A percentile compares a stretch with the other conserved stretches of the same genome.
phyloP scores from a whole-genome alignment of 805 yeast genomes.

The Candida manassasensis region DNA sequence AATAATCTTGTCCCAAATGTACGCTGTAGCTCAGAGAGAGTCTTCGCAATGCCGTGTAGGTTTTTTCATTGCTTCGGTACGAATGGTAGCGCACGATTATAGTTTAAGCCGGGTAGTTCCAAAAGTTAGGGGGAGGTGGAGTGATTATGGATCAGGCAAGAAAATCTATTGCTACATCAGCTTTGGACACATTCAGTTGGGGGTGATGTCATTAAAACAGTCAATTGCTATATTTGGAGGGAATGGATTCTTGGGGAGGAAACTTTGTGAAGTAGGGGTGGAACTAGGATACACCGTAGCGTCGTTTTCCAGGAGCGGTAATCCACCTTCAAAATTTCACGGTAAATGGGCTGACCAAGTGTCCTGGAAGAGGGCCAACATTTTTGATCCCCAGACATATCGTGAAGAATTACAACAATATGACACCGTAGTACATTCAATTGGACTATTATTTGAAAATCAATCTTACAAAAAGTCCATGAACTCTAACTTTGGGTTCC shows the following conservation, averaged over 20 bases:
- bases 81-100: too few species aligned
- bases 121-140: too few species aligned
- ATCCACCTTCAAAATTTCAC: constrained; percentile 32
- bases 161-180: too few species aligned
- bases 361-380: constrained; percentile 62
- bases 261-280: constrained; percentile 65
- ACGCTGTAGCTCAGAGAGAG: too few species aligned
- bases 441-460: constrained; percentile 74
- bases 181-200: too few species aligned
- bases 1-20: too few species aligned
- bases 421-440: constrained; percentile 72
- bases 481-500: constrained; percentile 36
- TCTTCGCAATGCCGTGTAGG: too few species aligned
- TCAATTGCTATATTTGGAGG: constrained; percentile 77
- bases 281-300: constrained; percentile 60
- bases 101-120: too few species aligned
- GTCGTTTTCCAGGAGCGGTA: constrained; percentile 65
- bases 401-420: constrained; percentile 41
- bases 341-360: constrained; percentile 54
- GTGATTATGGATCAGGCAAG: too few species aligned
- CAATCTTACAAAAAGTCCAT: constrained; percentile 57
- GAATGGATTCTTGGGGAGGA: constrained; percentile 70
- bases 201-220: constrained; percentile 13
- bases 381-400: constrained; percentile 63
- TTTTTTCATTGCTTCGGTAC: too few species aligned